These are phyloP conservation scores for Lathyrus oleraceus DNA, from an alignment of 306 rosid genomes.

Conservation along the genomic window DNA sequence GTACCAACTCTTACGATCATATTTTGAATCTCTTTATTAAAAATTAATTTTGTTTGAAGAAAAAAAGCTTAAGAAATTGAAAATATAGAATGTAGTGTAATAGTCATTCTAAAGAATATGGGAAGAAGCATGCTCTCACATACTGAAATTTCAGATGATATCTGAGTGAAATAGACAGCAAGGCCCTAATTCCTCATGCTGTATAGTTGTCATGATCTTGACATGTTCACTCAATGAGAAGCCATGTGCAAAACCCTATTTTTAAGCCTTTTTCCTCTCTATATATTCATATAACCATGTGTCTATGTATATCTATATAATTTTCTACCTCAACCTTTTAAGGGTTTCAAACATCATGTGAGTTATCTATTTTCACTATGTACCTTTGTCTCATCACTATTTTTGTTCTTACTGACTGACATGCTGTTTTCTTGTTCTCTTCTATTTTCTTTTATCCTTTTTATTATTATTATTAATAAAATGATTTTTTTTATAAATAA, in stretches of 20 bases:
- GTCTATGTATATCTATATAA: neutral
- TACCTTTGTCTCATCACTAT: constrained; percentile 10
- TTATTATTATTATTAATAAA: no score
- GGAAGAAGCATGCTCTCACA: constrained; percentile 40
- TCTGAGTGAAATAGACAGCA: constrained; percentile 64
- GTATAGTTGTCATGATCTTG: constrained; percentile 61
- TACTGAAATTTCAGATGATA: constrained; percentile 47
- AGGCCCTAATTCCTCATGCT: constrained; percentile 49
- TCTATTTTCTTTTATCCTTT: neutral
- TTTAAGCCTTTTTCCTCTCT: constrained; percentile 51
- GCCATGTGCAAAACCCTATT: constrained; percentile 89
- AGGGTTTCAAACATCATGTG: constrained; percentile 29
- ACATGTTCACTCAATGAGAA: constrained; percentile 45
- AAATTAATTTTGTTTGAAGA: no score
- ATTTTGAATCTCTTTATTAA: no score
- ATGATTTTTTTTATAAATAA: no score
- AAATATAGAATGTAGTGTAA: constrained; percentile 9
- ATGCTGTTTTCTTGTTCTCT: neutral
- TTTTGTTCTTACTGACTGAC: neutral
- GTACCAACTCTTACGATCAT: no score
- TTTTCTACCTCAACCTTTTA: constrained; percentile 3
- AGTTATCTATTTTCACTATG: constrained; percentile 32
- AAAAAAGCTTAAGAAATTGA: neutral
- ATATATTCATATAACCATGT: neutral
- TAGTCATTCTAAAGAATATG: constrained; percentile 35